Base-by-base conservation (phyloP, 768 basidiomycete species). In the Kwoniella mangroviensis region DNA sequence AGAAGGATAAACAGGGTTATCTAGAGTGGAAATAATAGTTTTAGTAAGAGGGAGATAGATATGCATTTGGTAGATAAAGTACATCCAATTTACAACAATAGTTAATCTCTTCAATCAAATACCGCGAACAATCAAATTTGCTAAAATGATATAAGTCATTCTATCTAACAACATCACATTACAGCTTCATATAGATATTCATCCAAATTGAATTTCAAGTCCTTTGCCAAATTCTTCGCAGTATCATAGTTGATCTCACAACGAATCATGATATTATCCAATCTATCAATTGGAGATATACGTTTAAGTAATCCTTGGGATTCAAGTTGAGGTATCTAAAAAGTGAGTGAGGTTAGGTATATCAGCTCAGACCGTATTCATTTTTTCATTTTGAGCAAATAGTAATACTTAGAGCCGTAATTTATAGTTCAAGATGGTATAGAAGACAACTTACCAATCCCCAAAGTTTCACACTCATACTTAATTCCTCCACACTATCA, bases 381-480 rank as follows among this genome's bases (percentile, higher is more conserved):
- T 62, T 17, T 21, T 6, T 12, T 55, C 2, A 13, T 21, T 6
- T 49, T 49, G 10, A 19, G 19, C 19, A 19, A 19, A 49, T 49
- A 13, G 12, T 19, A 49, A 49, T 49, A 13, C 13, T 19, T 19
- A 49, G 45, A 2, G 45, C 45, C 45, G 19, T 49, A 19, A 13
- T 21, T 28, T 53, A 34, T 34, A 34, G 34, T 34, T 49, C 45
- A 13, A 49, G 45, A 12, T 49, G 45, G 19, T 19, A 49, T 13
- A 11, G 10, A 12, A 49, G 19, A 19, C 45, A n/a, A 89, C 93
- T 74, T 76, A 96, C 94, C 82, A 96, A 91, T 86, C 92, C 92
- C 73, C 96, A 84, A 77, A 93, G 91, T 53, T 93, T 93, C 41
- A 94, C 74, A 13, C 74, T 72, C 73, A 79, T 75, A 13, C 71